Conservation (phyloP, 768 basidiomycete species). For the Lentinula aciculospora region DNA sequence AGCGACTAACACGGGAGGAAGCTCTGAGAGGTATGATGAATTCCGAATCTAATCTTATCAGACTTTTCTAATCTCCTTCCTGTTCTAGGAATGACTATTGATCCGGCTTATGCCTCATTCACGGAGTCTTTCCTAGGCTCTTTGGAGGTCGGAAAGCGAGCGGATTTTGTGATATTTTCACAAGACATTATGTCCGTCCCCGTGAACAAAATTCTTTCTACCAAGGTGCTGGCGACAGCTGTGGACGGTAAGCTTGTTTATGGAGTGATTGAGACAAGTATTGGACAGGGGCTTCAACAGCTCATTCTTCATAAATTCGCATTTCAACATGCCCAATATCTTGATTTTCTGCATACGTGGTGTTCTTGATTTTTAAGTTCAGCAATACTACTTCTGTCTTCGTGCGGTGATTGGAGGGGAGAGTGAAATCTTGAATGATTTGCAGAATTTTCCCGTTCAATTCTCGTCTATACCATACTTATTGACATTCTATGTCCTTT, state of each 20-base stretch:
- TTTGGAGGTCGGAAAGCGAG: slow-evolving; percentile 69
- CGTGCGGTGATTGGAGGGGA: not conserved
- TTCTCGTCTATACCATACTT: not conserved
- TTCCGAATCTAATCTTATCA: not conserved
- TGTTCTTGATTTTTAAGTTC: not conserved
- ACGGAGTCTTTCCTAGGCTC: slow-evolving; percentile 71
- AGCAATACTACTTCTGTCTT: no score
- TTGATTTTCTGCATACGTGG: not conserved
- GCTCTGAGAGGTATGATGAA: slow-evolving; percentile 58
- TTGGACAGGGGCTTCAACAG: slow-evolving; percentile 10
- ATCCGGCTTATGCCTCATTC: slow-evolving; percentile 86
- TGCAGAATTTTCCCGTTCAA: slow-evolving; percentile 8
- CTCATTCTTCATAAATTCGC: not conserved
- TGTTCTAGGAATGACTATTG: slow-evolving; percentile 72
- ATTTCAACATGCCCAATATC: not conserved
- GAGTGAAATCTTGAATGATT: no score
- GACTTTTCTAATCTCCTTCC: not conserved
- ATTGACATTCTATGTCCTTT: not conserved
- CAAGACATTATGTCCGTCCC: slow-evolving; percentile 75
- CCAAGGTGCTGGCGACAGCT: slow-evolving; percentile 67
- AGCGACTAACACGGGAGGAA: slow-evolving; percentile 70
- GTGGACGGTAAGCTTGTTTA: slow-evolving; percentile 63
- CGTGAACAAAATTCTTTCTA: slow-evolving; percentile 51
- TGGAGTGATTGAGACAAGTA: slow-evolving; percentile 17
- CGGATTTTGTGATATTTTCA: slow-evolving; percentile 83